Evolutionary conservation across 2,329 filamentous ascomycete species (phyloP), one percentile per base, ranked within the genome.

Genomic region (Coniochaeta sp.): DNA sequence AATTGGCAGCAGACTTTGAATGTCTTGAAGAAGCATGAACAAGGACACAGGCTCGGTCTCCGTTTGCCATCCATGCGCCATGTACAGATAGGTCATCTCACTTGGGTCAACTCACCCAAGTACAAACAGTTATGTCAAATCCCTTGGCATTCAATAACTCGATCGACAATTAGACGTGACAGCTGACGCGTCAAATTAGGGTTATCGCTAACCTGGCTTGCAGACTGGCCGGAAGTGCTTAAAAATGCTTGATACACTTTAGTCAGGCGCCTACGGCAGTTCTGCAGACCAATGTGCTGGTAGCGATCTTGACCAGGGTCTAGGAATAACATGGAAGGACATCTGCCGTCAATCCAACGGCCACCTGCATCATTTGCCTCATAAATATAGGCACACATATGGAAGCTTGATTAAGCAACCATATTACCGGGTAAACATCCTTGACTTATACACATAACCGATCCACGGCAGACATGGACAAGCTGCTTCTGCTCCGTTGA

Each of bases 351-450:
- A 17, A 28, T 8, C 24, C 6, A 52, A 31, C 19, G 7, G n/a
- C 8, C 24, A 9, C n/a, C 22, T 28, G 24, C 19, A 31, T 2
- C 2, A 28, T 5, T 31, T 31, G 24, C 47, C 26, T 26, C 7
- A 9, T 31, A 52, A 12, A 31, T n/a, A 52, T 22, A 24, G 43
- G 47, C n/a, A 7, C 47, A 28, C n/a, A 9, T 14, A 4, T 7
- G 14, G 31, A 38, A 57, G 34, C 31, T 57, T 57, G 31, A 57
- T 57, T 57, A 57, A 36, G 14, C 19, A 24, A n/a, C 54, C 54
- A 38, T 57, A 57, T 57, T 22, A 36, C 54, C 54, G 54, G 54
- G 3, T 57, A 57, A 57, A 57, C 54, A 22, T 24, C 17, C 54
- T 19, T 6, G 31, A n/a, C 6, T 16, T n/a, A n/a, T 34, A 14